Conservation (phyloP, 352 stramenopile species). For the Pythium myriotylum region DNA sequence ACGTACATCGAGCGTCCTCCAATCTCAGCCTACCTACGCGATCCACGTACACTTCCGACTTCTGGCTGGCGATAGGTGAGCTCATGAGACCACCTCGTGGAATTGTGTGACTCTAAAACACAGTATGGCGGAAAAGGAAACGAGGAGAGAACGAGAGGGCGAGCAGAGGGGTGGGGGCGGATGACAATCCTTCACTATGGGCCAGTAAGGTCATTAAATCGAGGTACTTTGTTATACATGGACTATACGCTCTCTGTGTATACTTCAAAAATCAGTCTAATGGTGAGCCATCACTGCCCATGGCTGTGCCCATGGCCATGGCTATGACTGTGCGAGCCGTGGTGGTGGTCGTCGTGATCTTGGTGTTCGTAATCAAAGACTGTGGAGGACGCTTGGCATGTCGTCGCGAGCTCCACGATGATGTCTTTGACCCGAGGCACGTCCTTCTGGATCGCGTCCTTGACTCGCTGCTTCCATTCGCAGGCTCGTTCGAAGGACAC, state of each 20-base stretch:
- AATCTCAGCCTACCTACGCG: too few relatives aligned
- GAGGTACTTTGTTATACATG: background rate
- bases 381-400: slow-evolving; percentile 22
- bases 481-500: slow-evolving; percentile 44
- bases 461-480: slow-evolving; percentile 64
- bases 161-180: too few relatives aligned
- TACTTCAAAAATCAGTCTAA: background rate
- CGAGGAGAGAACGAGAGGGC: too few relatives aligned
- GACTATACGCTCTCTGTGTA: background rate
- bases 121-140: too few relatives aligned
- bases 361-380: slow-evolving; percentile 28
- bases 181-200: too few relatives aligned
- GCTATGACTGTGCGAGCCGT: slow-evolving; percentile 10
- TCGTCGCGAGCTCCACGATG: slow-evolving; percentile 58
- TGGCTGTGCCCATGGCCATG: background rate
- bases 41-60: too few relatives aligned
- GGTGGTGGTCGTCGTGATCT: slow-evolving; percentile 11
- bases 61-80: too few relatives aligned
- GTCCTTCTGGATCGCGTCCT: slow-evolving; percentile 41
- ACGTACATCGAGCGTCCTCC: too few relatives aligned
- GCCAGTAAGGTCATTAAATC: too few relatives aligned
- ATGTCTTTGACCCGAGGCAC: slow-evolving; percentile 68
- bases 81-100: too few relatives aligned
- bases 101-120: too few relatives aligned
- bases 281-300: background rate